Evolutionary conservation across 495 filamentous ascomycete genomes (phyloP).

Genomic region (Neurospora sp.): DNA sequence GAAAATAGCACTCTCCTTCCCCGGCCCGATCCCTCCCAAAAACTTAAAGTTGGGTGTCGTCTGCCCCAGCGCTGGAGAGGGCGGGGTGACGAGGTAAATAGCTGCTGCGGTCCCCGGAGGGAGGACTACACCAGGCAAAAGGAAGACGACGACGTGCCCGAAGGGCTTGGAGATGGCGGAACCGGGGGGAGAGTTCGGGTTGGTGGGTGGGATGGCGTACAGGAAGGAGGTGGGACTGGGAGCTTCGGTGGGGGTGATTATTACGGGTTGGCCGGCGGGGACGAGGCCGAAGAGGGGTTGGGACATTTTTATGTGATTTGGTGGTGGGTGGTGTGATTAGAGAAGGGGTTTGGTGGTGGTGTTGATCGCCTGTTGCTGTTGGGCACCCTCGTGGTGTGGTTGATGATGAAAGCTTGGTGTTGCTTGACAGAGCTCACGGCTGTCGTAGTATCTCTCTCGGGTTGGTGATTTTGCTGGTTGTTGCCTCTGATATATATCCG

Average conservation of each 20-base stretch:
- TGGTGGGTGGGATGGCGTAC: slow-evolving; percentile 31
- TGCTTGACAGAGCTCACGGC: not conserved
- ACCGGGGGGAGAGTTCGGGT: not conserved
- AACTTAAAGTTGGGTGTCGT: slow-evolving; percentile 53
- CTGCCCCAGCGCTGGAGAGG: slow-evolving; percentile 7
- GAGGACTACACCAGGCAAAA: slow-evolving; percentile 68
- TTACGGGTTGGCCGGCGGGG: slow-evolving; percentile 39
- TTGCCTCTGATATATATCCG: not conserved
- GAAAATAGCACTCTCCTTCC: slow-evolving; percentile 86
- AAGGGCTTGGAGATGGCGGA: slow-evolving; percentile 34
- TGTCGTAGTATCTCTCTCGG: not conserved
- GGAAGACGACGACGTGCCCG: slow-evolving; percentile 78
- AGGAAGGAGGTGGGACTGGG: slow-evolving; percentile 31
- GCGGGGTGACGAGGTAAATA: slow-evolving; percentile 63
- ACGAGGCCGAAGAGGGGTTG: slow-evolving; percentile 39
- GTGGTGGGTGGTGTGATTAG: not conserved
- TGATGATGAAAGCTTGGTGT: not conserved
- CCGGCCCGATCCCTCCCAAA: slow-evolving; percentile 77
- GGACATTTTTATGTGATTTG: slow-evolving; percentile 9
- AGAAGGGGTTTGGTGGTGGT: not conserved
- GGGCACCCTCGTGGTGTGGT: not conserved
- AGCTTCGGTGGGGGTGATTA: slow-evolving; percentile 31
- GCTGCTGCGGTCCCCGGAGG: slow-evolving; percentile 72
- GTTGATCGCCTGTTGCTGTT: not conserved
- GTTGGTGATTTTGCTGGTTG: not conserved